Percentiles rank a stretch among this genome's conserved stretches.
Evolutionary conservation across 345 rosid genomes (phyloP).

Genomic region (Arabis alpina): DNA sequence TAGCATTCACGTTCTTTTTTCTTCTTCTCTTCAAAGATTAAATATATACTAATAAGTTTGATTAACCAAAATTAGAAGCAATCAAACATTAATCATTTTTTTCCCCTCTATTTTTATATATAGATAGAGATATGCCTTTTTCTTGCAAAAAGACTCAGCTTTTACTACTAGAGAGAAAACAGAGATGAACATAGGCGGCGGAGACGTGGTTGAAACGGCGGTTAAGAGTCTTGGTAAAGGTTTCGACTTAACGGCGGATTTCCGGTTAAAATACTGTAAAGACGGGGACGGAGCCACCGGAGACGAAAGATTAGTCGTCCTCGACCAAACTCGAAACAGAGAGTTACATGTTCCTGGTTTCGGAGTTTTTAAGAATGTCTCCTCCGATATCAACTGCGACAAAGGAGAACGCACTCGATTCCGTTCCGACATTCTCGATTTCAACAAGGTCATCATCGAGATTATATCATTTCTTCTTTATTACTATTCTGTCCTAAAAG

Average conservation of each 20-base stretch:
- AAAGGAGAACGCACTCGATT: conserved; percentile 86
- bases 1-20: conserved; percentile 9
- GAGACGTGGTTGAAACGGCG: conserved; percentile 59
- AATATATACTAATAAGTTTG: conserved; percentile 12
- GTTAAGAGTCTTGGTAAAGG: conserved; percentile 82
- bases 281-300: conserved; percentile 54
- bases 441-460: conserved; percentile 57
- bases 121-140: background rate
- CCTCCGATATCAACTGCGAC: conserved; percentile 75
- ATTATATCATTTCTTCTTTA: background rate
- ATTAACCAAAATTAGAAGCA: conserved; percentile 32
- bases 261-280: conserved; percentile 78
- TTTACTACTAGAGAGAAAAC: conserved; percentile 14
- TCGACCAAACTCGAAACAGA: conserved; percentile 56
- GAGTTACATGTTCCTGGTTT: conserved; percentile 68
- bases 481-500: too few species aligned
- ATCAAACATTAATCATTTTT: background rate
- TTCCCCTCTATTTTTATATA: background rate
- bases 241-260: conserved; percentile 82
- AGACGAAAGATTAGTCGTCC: conserved; percentile 57
- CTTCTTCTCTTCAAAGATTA: conserved; percentile 9
- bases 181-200: conserved; percentile 27
- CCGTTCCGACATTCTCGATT: conserved; percentile 82
- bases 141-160: conserved; percentile 9
- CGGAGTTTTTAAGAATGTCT: conserved; percentile 56